These are phyloP conservation scores for Myriosclerotinia curreyana DNA, from an alignment of 2,329 filamentous ascomycete genomes.

Conservation along the genomic window DNA sequence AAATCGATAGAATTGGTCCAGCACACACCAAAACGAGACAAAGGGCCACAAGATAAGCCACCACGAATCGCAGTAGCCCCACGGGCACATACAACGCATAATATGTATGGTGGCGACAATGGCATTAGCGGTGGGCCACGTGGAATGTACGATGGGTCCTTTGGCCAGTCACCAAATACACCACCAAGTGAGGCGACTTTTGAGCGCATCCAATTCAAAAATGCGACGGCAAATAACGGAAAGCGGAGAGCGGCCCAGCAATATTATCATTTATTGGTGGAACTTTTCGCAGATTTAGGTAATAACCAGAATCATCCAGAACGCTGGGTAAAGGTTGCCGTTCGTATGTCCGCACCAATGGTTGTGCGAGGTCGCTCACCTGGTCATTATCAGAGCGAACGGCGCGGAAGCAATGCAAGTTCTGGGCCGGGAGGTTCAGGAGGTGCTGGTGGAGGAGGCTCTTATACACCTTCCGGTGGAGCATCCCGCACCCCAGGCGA, in stretches of 20 bases:
- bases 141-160: slow-evolving; percentile 29
- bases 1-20: slow-evolving; percentile 71
- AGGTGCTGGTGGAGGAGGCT: slow-evolving; percentile 33
- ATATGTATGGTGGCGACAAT: slow-evolving; percentile 32
- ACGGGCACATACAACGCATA: slow-evolving; percentile 32
- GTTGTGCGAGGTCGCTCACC: slow-evolving; percentile 65
- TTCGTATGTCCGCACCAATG: slow-evolving; percentile 57
- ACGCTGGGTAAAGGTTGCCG: slow-evolving; percentile 57
- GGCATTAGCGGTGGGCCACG: slow-evolving; percentile 29
- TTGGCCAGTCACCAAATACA: slow-evolving; percentile 33
- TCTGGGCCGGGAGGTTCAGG: slow-evolving; percentile 52
- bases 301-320: slow-evolving; percentile 30
- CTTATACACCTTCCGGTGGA: slow-evolving; percentile 33
- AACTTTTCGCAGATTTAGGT: slow-evolving; percentile 59
- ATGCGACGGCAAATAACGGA: slow-evolving; percentile 71
- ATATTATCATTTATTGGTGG: slow-evolving; percentile 69
- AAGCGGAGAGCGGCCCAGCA: slow-evolving; percentile 70
- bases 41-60: slow-evolving; percentile 64
- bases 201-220: slow-evolving; percentile 73
- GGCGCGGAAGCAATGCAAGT: slow-evolving; percentile 50
- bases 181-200: slow-evolving; percentile 46
- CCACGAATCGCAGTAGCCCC: slow-evolving; percentile 44
- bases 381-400: slow-evolving; percentile 57
- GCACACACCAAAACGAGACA: slow-evolving; percentile 70
- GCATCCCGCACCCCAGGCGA: slow-evolving; percentile 34